These are phyloP conservation scores for Croton setiger DNA, from an alignment of 441 rosid species.

Conservation along the genomic window DNA sequence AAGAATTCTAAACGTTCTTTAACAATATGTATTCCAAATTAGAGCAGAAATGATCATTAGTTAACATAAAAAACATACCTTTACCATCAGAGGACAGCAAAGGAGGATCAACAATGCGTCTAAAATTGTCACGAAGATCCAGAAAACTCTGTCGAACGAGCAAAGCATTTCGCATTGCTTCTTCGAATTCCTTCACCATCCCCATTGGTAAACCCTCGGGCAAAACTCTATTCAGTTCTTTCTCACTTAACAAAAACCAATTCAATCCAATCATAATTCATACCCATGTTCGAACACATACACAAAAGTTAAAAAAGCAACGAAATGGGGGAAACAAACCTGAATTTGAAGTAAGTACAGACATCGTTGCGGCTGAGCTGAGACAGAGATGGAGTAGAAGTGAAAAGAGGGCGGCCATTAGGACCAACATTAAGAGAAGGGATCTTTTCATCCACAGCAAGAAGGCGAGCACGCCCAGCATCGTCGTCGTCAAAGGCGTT, in stretches of 20 bases:
- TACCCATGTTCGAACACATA: not conserved
- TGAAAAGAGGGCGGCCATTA: conserved; percentile 65
- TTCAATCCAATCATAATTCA: not conserved
- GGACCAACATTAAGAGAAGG: conserved; percentile 69
- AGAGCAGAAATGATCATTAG: not conserved
- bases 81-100: conserved; percentile 42
- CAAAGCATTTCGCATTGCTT: conserved; percentile 70
- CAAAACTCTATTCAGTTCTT: conserved; percentile 47
- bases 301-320: not conserved
- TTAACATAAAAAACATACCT: conserved; percentile 34
- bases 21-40: not conserved
- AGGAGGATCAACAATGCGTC: conserved; percentile 83
- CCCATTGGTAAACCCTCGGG: conserved; percentile 87
- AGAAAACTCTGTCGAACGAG: conserved; percentile 80
- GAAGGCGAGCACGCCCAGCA: conserved; percentile 48
- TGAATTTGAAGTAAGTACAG: conserved; percentile 73
- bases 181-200: conserved; percentile 71
- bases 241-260: conserved; percentile 33
- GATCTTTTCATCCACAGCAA: conserved; percentile 60
- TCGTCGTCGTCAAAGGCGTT: conserved; percentile 31
- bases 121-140: conserved; percentile 88
- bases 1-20: not conserved
- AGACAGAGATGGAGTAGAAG: conserved; percentile 55
- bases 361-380: conserved; percentile 55
- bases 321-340: conserved; percentile 22